Evolutionary conservation across 495 filamentous ascomycete species (phyloP), one percentile per base, ranked within the genome.

Genomic region (Pyrenula aspistea): DNA sequence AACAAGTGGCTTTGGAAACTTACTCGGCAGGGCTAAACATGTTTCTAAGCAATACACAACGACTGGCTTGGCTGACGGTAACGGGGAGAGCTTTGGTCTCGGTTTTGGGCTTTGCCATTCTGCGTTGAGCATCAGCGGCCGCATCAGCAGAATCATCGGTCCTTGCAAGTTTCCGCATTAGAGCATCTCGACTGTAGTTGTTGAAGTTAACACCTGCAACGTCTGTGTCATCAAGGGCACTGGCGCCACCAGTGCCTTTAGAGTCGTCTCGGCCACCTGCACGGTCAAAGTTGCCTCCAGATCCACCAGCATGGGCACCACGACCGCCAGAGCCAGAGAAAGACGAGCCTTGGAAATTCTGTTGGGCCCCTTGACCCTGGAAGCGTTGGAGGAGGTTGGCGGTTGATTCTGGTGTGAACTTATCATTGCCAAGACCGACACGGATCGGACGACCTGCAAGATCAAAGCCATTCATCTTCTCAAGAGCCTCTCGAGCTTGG

Each of bases 391-490:
- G 73, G 60, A 94, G 82, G 71, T 87, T 89, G 64, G 88, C 86
- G 71, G 88, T 96, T 71, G 91, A 92, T 75, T 96, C 93, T 61
- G 91, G 87, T 76, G 93, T 97, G 73, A 97, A 99, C 87, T 97
- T 97, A 88, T 99, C 94, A 77, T 95, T 99, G 73, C 94, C 94
- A 78, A 99, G 90, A 70, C 94, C 94, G 73, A 99, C 94, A 66
- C 94, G 89, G 67, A 99, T 97, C 55, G 89, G 89, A 65, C 94
- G 91, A 73, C 91, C 91, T 66, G 92, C 94, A 66, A 99, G 87
- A 71, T 97, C 94, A 75, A 96, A 99, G 53, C 91, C 91, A 74
- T 99, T 99, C 93, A 99, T 96, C 73, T 96, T 93, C 72, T 96
- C 89, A 55, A 99, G 77, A 53, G 94, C 94, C 67, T 95, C 89